Conservation (phyloP, 75 land plant species). For the Pinus albicaulis region DNA sequence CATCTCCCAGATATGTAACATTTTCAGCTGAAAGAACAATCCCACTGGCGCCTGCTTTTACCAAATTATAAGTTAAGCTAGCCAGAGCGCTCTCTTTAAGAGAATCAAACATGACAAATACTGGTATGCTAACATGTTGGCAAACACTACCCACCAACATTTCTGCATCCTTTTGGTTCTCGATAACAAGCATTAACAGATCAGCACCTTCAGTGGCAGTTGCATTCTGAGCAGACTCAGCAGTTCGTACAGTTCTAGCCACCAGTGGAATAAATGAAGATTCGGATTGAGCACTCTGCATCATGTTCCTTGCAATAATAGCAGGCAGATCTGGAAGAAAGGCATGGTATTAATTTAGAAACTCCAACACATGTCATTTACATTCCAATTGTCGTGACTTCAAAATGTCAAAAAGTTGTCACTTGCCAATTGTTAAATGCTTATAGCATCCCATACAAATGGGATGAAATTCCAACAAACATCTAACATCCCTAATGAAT, state of each 20-base stretch:
- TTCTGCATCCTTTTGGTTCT: constrained; percentile 15
- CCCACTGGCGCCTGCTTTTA: constrained; percentile 80
- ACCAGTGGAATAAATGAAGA: constrained; percentile 75
- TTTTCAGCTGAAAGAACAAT: constrained; percentile 50
- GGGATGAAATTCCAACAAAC: neutral
- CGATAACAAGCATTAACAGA: constrained; percentile 50
- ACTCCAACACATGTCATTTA: neutral
- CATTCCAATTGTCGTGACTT: neutral
- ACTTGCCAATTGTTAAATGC: neutral
- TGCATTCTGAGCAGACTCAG: constrained; percentile 67
- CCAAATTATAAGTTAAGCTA: constrained; percentile 16
- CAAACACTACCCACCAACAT: constrained; percentile 22
- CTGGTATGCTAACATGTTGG: constrained; percentile 65
- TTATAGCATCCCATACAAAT: neutral
- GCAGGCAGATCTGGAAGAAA: constrained; percentile 71
- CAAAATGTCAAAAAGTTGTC: neutral
- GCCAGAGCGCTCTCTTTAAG: constrained; percentile 1
- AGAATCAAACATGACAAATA: constrained; percentile 25
- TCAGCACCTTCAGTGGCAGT: constrained; percentile 91
- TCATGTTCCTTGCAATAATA: constrained; percentile 84
- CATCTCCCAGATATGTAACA: constrained; percentile 34
- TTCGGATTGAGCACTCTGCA: constrained; percentile 70
- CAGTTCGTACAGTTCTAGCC: constrained; percentile 60
- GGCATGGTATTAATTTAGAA: neutral
- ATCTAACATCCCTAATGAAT: neutral